Evolutionary conservation across 2,329 filamentous ascomycete species (phyloP), one percentile per base, ranked within the genome.

Genomic region (Epichloe sylvatica): DNA sequence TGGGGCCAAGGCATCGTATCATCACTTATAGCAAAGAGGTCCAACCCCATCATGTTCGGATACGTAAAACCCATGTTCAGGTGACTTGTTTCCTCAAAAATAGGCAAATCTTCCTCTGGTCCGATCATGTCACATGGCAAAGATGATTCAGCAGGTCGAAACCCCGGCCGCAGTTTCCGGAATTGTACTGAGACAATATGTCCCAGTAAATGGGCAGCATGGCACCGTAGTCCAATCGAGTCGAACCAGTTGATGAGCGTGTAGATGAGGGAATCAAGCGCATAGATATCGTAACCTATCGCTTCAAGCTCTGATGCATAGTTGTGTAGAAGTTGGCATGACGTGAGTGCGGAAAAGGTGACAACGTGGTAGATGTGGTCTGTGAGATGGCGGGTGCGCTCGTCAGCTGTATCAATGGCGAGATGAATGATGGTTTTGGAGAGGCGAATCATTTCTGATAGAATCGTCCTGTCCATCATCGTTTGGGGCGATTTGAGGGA

Each of bases 321-420:
- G 1, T 49, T 57, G 17, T 57, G 51, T 1, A 60, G 37, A 6
- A 62, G 46, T n/a, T 52, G 55, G 2, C 56, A 60, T 0, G 61
- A 50, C 0, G 53, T 59, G 1, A 62, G 52, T 1, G 60, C 58
- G 1, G 60, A 57, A 36, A 62, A 62, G 6, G 54, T 56, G n/a
- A 62, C 34, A 17, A 59, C 48, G 33, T 61, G 60, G 30, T 62
- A 62, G 11, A 62, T 62, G 38, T 62, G 60, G 37, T 62, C 60
- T 0, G 60, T 62, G 13, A 62, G 45, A 37, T 62, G 60, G 0
- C 57, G 55, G 12, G 59, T 61, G 1, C 60, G 57, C 13, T 58
- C 60, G 17, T 62, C 60, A 0, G 55, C 38, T 15, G 59, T 62
- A 15, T 60, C 56, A 4, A 63, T 57, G n/a, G 59, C 60, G 0